Conservation (phyloP, 768 basidiomycete species). For the Rhodotorula toruloides region DNA sequence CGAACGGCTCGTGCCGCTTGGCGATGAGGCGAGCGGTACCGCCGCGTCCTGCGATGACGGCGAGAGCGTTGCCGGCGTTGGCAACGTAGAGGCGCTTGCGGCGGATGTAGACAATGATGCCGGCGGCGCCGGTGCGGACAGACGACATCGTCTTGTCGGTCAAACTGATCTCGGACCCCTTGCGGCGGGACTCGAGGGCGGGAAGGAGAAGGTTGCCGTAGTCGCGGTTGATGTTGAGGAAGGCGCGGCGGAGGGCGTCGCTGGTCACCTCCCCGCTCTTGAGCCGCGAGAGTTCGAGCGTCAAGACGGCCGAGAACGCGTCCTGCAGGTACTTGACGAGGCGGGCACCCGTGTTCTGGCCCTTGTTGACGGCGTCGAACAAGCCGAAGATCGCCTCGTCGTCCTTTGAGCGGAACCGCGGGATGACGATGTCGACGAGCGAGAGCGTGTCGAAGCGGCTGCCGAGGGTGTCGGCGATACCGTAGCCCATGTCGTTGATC, state of each 20-base stretch:
- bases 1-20: conserved; percentile 80
- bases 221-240: conserved; percentile 76
- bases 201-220: conserved; percentile 61
- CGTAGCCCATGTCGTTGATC: conserved; percentile 88
- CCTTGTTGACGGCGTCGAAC: conserved; percentile 68
- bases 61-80: conserved; percentile 80
- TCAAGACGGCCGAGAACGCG: conserved; percentile 64
- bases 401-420: conserved; percentile 67
- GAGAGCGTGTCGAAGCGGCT: conserved; percentile 63
- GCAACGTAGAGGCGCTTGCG: conserved; percentile 78
- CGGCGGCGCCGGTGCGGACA: conserved; percentile 70
- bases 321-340: conserved; percentile 81
- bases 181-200: conserved; percentile 33
- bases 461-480: conserved; percentile 89
- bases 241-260: conserved; percentile 79
- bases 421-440: conserved; percentile 88
- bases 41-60: conserved; percentile 56
- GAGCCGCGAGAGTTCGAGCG: conserved; percentile 56
- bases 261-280: conserved; percentile 56
- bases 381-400: conserved; percentile 91
- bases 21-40: conserved; percentile 72
- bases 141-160: conserved; percentile 40
- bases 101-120: conserved; percentile 76
- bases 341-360: conserved; percentile 45
- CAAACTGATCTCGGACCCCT: conserved; percentile 33